These are phyloP conservation scores for Haematococcus sp. DNA, from an alignment of 139 green algal genomes.

Conservation along the genomic window DNA sequence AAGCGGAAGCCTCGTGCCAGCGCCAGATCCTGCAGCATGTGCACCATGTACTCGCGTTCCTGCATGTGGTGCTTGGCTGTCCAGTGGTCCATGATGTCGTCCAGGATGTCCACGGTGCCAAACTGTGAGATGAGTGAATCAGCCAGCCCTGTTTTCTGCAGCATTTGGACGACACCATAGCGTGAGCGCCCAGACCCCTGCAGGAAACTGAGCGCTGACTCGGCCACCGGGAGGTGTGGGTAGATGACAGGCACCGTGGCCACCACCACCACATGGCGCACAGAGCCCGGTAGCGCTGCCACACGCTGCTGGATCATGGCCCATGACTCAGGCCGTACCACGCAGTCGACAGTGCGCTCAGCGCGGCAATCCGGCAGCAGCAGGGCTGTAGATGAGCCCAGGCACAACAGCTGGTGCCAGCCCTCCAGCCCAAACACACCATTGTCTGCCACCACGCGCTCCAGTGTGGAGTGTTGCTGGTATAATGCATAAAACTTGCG, in stretches of 20 bases:
- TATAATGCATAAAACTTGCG: constrained; percentile 63
- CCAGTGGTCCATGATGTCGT: constrained; percentile 71
- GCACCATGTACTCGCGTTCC: constrained; percentile 16
- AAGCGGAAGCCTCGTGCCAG: constrained; percentile 36
- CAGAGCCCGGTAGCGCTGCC: constrained; percentile 21
- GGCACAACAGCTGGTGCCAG: constrained; percentile 11
- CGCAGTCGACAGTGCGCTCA: constrained; percentile 31
- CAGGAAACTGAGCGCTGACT: constrained; percentile 26
- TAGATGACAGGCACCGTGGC: constrained; percentile 58
- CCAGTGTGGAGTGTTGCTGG: constrained; percentile 50
- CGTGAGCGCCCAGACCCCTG: constrained; percentile 10
- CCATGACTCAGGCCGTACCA: constrained; percentile 24
- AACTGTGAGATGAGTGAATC: constrained; percentile 19
- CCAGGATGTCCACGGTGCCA: constrained; percentile 45
- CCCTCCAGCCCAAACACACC: neutral
- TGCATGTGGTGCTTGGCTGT: constrained; percentile 14
- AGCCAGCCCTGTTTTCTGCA: constrained; percentile 43
- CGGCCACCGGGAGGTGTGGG: constrained; percentile 42
- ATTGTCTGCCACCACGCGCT: constrained; percentile 13
- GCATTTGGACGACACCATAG: constrained; percentile 22
- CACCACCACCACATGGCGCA: constrained; percentile 56
- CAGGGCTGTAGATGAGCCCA: constrained; percentile 37
- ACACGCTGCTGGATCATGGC: constrained; percentile 23
- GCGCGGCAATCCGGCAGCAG: constrained; percentile 40
- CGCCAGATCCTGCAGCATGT: constrained; percentile 40